These are phyloP conservation scores for Alloteropsis semialata DNA, from an alignment of 176 grass and related monocot species.

Conservation along the genomic window DNA sequence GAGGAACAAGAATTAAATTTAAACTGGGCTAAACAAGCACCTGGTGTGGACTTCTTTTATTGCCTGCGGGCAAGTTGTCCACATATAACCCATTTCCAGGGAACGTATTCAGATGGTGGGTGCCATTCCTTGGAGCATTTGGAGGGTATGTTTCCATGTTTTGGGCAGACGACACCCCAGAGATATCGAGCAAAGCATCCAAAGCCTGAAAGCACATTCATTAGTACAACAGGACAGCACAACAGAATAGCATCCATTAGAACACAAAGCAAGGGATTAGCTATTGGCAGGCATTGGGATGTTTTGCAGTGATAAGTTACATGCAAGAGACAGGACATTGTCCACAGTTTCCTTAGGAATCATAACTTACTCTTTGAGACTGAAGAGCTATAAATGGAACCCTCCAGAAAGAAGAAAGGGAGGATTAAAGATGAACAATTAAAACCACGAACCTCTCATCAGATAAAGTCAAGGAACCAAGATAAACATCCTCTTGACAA, in stretches of 20 bases:
- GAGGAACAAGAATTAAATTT: background rate
- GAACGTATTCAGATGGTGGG: conserved; percentile 29
- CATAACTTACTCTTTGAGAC: no score
- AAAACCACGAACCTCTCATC: background rate
- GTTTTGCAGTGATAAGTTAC: background rate
- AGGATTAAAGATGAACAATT: background rate
- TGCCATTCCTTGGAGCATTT: conserved; percentile 17
- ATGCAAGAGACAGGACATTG: background rate
- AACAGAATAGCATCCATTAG: background rate
- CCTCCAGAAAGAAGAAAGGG: background rate
- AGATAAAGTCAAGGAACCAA: background rate
- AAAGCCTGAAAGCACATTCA: conserved; percentile 59
- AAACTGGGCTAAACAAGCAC: conserved; percentile 36
- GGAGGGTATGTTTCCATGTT: conserved; percentile 26
- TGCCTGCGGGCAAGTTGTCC: conserved; percentile 10
- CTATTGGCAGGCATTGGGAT: background rate
- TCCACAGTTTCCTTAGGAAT: background rate
- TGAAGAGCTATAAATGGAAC: background rate
- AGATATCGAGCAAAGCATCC: conserved; percentile 72
- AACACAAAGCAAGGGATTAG: background rate
- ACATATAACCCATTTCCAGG: conserved; percentile 29
- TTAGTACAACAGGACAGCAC: conserved; percentile 8
- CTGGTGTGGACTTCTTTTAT: conserved; percentile 45
- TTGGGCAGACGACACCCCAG: conserved; percentile 38
- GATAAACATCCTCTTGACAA: background rate